phyloP scores from a whole-genome alignment of 805 yeast genomes.

The Maudiozyma turicensis region DNA sequence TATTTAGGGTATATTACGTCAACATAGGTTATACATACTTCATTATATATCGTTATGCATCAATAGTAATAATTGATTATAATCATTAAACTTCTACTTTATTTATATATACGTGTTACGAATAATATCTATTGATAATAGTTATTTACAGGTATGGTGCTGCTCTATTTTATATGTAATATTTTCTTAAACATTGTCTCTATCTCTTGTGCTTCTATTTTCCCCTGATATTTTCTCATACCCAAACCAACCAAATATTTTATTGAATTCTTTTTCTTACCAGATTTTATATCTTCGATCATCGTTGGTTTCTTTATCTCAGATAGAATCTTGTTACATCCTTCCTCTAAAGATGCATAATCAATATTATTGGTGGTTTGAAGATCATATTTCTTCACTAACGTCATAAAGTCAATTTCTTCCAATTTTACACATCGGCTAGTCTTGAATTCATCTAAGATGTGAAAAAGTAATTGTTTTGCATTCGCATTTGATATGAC shows the following conservation, averaged over 20 bases:
- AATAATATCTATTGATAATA: no score
- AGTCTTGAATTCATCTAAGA: constrained; percentile 42
- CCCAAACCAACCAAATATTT: constrained; percentile 77
- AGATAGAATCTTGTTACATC: constrained; percentile 39
- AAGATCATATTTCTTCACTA: constrained; percentile 50
- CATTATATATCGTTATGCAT: neutral
- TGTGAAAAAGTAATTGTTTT: constrained; percentile 50
- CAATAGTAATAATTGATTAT: no score
- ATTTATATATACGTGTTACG: no score
- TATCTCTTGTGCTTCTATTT: constrained; percentile 29
- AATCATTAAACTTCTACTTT: no score
- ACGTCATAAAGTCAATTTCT: constrained; percentile 25
- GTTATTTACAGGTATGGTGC: neutral
- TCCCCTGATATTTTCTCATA: constrained; percentile 71
- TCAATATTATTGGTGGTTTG: constrained; percentile 27
- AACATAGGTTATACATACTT: neutral
- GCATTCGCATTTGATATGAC: constrained; percentile 59
- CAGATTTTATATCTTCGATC: constrained; percentile 45
- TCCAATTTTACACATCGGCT: constrained; percentile 7
- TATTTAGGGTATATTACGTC: neutral
- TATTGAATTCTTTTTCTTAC: constrained; percentile 54
- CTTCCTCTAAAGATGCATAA: constrained; percentile 26
- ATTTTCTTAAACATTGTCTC: constrained; percentile 28
- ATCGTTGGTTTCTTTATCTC: constrained; percentile 38
- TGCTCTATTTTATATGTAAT: constrained; percentile 12